Conservation (phyloP, 768 basidiomycete species). For the Mycena pura region DNA sequence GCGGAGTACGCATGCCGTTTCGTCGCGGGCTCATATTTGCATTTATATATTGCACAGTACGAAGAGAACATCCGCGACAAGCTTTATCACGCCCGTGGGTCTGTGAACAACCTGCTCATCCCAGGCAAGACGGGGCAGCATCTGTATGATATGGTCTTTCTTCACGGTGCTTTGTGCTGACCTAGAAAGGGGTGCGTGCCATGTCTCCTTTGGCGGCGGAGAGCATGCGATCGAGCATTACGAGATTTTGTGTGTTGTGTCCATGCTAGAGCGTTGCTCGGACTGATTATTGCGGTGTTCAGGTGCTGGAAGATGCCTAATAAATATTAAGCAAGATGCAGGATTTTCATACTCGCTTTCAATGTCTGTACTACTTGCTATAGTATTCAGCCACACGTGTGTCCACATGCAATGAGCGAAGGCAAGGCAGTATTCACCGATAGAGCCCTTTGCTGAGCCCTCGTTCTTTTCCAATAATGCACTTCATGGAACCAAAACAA, state of each 20-base stretch:
- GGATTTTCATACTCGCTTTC: not conserved
- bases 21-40: not conserved
- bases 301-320: constrained; percentile 21
- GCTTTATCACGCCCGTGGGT: constrained; percentile 15
- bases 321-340: constrained; percentile 7
- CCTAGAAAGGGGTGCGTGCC: constrained; percentile 45
- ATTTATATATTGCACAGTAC: constrained; percentile 12
- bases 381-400: too few species aligned
- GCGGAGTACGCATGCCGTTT: constrained; percentile 12
- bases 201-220: constrained; percentile 53
- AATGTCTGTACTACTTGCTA: not conserved
- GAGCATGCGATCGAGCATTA: constrained; percentile 53
- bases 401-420: too few species aligned
- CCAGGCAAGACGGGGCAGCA: constrained; percentile 19
- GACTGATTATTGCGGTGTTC: not conserved
- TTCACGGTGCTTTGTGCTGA: not conserved
- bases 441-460: not conserved
- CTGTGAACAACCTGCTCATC: constrained; percentile 8
- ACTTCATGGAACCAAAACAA: constrained; percentile 3
- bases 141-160: constrained; percentile 18
- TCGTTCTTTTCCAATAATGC: not conserved
- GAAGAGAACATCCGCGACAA: constrained; percentile 23
- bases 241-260: constrained; percentile 52
- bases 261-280: not conserved
- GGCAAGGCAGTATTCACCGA: too few species aligned